These are phyloP conservation scores for Wickerhamiella sergipiensis DNA, from an alignment of 805 yeast species.

Conservation along the genomic window DNA sequence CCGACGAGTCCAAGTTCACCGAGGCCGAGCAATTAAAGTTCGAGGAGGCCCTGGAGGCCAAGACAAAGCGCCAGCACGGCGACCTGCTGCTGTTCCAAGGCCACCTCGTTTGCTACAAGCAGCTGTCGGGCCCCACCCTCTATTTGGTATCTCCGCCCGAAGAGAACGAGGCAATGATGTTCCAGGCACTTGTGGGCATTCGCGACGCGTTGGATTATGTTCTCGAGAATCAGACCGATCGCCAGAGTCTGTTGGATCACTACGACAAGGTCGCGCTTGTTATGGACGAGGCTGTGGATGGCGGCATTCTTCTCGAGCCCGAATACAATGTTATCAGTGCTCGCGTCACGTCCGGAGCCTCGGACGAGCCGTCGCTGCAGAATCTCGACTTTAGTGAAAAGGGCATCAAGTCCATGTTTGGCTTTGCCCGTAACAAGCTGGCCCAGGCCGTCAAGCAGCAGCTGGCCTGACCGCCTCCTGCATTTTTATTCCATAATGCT, in stretches of 20 bases:
- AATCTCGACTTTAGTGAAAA: conserved; percentile 30
- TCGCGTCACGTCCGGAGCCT: conserved; percentile 80
- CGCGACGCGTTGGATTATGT: conserved; percentile 71
- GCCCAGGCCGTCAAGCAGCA: conserved; percentile 38
- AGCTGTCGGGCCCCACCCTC: conserved; percentile 59
- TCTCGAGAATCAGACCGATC: conserved; percentile 57
- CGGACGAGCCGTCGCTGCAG: conserved; percentile 39
- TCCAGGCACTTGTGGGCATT: conserved; percentile 61
- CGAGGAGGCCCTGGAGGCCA: conserved; percentile 56
- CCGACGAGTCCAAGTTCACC: conserved; percentile 27
- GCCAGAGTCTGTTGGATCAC: conserved; percentile 59
- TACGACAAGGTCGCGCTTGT: conserved; percentile 79
- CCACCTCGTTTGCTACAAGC: conserved; percentile 75
- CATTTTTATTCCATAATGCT: neutral
- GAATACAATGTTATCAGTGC: conserved; percentile 79
- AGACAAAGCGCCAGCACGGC: conserved; percentile 67
- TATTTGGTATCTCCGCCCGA: conserved; percentile 59
- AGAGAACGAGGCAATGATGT: conserved; percentile 77
- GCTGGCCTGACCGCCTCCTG: neutral
- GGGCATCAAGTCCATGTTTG: conserved; percentile 64
- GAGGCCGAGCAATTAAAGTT: conserved; percentile 59
- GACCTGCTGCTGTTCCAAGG: conserved; percentile 72
- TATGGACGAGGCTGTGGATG: conserved; percentile 85
- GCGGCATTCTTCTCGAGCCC: conserved; percentile 82
- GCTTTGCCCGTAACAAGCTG: conserved; percentile 68